phyloP scores from a whole-genome alignment of 169 alveolate genomes.

The Eimeria praecox region DNA sequence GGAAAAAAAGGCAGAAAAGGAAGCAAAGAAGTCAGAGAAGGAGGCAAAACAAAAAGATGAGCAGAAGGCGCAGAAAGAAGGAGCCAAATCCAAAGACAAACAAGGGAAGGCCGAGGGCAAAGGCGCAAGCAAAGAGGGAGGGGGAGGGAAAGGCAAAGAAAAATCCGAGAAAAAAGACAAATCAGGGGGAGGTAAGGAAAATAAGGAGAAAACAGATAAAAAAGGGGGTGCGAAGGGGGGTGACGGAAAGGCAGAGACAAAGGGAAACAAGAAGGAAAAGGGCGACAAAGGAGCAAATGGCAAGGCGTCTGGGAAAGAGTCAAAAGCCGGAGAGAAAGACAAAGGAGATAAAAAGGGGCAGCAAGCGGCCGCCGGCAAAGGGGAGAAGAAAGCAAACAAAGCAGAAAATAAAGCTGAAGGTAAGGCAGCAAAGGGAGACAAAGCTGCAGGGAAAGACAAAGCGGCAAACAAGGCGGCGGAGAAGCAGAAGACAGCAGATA shows the following conservation, averaged over 20 bases:
- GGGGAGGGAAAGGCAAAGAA: neutral
- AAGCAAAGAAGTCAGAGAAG: neutral
- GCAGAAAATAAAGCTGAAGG: neutral
- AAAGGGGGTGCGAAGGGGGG: neutral
- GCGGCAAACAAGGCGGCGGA: neutral
- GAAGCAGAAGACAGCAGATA: neutral
- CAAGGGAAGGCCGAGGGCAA: neutral
- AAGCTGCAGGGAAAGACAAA: neutral
- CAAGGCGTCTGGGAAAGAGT: neutral
- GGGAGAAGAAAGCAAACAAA: neutral
- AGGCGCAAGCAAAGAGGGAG: neutral
- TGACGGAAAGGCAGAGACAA: neutral
- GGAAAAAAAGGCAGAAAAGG: neutral
- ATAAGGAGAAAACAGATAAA: neutral
- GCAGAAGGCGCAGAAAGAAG: neutral
- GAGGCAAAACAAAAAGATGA: neutral
- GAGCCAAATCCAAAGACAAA: neutral
- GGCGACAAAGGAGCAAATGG: neutral
- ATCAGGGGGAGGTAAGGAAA: neutral
- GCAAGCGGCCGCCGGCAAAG: neutral
- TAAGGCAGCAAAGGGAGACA: neutral
- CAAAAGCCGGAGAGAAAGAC: neutral
- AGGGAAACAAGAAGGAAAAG: neutral
- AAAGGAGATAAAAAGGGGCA: neutral
- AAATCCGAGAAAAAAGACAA: neutral